phyloP scores from a whole-genome alignment of 305 asterid species.

The Fraxinus xanthoxyloides region DNA sequence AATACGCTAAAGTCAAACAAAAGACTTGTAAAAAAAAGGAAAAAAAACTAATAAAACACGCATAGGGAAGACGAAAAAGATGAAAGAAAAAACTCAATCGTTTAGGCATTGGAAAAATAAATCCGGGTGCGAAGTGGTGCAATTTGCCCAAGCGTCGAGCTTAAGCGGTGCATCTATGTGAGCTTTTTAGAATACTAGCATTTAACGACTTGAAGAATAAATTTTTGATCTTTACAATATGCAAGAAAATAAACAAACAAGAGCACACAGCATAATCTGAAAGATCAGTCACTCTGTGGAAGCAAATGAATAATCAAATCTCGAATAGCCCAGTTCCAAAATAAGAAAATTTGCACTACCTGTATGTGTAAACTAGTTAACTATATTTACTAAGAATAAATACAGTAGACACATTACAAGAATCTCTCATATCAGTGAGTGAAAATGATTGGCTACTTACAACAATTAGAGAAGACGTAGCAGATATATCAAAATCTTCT shows the following conservation, averaged over 20 bases:
- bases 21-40: no score
- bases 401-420: background rate
- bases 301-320: background rate
- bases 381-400: background rate
- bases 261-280: background rate
- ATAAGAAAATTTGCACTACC: background rate
- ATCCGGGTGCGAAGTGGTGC: no score
- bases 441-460: background rate
- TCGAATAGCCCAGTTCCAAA: background rate
- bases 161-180: no score
- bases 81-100: no score
- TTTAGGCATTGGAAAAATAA: no score
- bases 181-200: no score
- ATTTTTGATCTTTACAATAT: no score
- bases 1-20: no score
- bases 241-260: background rate
- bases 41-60: no score
- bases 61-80: no score
- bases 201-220: no score
- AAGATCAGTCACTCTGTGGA: background rate
- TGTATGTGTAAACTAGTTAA: background rate
- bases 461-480: slow-evolving; percentile 9
- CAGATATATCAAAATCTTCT: slow-evolving; percentile 3
- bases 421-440: background rate
- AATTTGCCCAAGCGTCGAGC: no score